Evolutionary conservation across 371 early-diverging fungal species (phyloP), one percentile per base, ranked within the genome.

Genomic region (Zancudomyces culisetae): DNA sequence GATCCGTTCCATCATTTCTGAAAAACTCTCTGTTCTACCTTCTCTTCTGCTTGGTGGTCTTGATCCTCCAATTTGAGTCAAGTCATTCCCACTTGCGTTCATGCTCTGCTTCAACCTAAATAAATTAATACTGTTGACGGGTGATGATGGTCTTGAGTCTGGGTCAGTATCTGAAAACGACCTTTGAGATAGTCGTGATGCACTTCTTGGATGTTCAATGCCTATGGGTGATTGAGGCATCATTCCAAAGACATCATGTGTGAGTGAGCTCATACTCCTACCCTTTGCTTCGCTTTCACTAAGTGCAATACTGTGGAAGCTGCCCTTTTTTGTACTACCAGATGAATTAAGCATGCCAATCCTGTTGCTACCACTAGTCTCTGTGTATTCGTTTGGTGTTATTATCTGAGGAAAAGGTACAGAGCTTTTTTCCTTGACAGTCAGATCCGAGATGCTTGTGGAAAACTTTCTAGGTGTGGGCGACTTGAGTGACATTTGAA

Each of bases 1-100:
- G 27, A 48, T 48, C 27, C 27, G 24, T 4, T 48, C 48, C 48
- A 48, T 48, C 27, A 48, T 27, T n/a, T 48, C 48, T n/a, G 48
- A 20, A 48, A 48, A 48, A 27, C 48, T 48, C 27, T 48, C 27
- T 13, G 48, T 27, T n/a, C 48, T n/a, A 27, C n/a, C 27, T 27
- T 48, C 48, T 27, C 27, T 48, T n/a, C 48, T 48, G 27, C 27
- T 23, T n/a, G 27, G n/a, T 24, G 48, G 48, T 26, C 48, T 19
- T 10, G 12, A 22, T 6, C n/a, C n/a, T 27, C n/a, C 27, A 48
- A 29, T 48, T 23, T 19, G 22, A 15, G 10, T 15, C 35, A 35
- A 35, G 35, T 10, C 10, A 35, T 15, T 35, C n/a, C n/a, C n/a
- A n/a, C n/a, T n/a, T n/a, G n/a, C n/a, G n/a, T n/a, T n/a, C n/a